These are phyloP conservation scores for Westerdykella aurantiaca DNA, from an alignment of 2,329 filamentous ascomycete genomes.

Conservation along the genomic window DNA sequence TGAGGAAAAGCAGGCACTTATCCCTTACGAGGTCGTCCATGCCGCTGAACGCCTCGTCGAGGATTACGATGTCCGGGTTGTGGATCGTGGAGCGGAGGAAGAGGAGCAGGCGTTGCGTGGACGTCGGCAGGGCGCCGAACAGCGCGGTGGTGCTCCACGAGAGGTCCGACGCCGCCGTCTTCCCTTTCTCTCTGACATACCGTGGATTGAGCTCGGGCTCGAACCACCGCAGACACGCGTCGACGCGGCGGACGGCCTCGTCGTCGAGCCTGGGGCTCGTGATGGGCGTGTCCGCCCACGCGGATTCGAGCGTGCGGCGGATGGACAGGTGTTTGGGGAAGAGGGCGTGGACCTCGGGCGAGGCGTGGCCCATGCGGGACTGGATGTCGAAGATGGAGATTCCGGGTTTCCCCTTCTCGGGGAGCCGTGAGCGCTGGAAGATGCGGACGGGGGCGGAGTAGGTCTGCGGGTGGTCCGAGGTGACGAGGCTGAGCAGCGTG, in stretches of 20 bases:
- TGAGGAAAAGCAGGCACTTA: slow-evolving; percentile 78
- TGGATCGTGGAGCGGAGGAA: slow-evolving; percentile 57
- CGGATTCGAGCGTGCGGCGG: slow-evolving; percentile 70
- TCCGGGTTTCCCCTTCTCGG: slow-evolving; percentile 63
- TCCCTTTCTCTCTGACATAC: neutral
- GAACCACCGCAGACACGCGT: slow-evolving; percentile 71
- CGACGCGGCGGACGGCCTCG: slow-evolving; percentile 55
- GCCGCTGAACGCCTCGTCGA: slow-evolving; percentile 49
- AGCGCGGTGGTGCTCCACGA: slow-evolving; percentile 61
- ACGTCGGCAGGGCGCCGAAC: slow-evolving; percentile 73
- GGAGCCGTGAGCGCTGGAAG: slow-evolving; percentile 76
- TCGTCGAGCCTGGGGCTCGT: slow-evolving; percentile 60
- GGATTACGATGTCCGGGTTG: slow-evolving; percentile 44
- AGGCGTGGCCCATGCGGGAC: slow-evolving; percentile 82
- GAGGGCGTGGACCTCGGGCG: slow-evolving; percentile 87
- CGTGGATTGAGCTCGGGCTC: slow-evolving; percentile 65
- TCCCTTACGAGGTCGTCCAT: slow-evolving; percentile 61
- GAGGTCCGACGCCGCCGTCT: slow-evolving; percentile 20
- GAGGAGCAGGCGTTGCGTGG: slow-evolving; percentile 75
- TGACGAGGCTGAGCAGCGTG: slow-evolving; percentile 84
- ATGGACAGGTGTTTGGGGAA: slow-evolving; percentile 75
- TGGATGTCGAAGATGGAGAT: slow-evolving; percentile 93
- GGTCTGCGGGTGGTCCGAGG: slow-evolving; percentile 90
- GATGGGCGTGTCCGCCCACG: slow-evolving; percentile 85
- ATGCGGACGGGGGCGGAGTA: slow-evolving; percentile 83